Evolutionary conservation across 345 rosid species (phyloP).

Genomic region (Laguncularia racemosa): DNA sequence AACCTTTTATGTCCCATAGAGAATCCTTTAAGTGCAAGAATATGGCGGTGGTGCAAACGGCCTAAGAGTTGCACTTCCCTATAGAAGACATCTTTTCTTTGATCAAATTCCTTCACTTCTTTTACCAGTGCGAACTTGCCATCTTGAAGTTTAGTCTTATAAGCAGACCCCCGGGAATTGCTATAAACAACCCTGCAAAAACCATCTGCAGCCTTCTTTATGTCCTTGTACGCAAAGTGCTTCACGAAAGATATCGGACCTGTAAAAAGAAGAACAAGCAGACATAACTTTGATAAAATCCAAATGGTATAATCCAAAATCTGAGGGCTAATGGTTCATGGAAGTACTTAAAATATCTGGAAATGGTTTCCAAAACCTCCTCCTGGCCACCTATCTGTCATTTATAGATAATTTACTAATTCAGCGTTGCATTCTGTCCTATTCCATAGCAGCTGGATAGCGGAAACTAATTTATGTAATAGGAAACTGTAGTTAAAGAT

Average conservation of each 20-base stretch:
- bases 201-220: slow-evolving; percentile 65
- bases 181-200: slow-evolving; percentile 56
- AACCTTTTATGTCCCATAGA: slow-evolving; percentile 67
- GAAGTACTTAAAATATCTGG: not conserved
- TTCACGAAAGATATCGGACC: slow-evolving; percentile 53
- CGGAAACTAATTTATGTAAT: too few species aligned
- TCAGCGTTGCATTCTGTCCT: too few species aligned
- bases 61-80: slow-evolving; percentile 70
- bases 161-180: slow-evolving; percentile 58
- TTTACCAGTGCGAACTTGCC: slow-evolving; percentile 66
- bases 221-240: slow-evolving; percentile 55
- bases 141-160: slow-evolving; percentile 62
- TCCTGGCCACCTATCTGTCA: too few species aligned
- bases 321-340: not conserved
- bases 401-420: too few species aligned
- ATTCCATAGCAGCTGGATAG: too few species aligned
- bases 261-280: slow-evolving; percentile 13
- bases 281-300: not conserved
- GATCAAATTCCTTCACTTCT: slow-evolving; percentile 45
- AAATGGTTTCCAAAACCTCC: too few species aligned
- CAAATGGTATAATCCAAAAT: not conserved
- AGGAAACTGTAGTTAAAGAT: too few species aligned
- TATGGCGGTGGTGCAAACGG: slow-evolving; percentile 86
- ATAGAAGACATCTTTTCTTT: slow-evolving; percentile 44
- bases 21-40: slow-evolving; percentile 81